Evolutionary conservation across 1,139 yeast species (phyloP), one percentile per base, ranked within the genome.

Genomic region (Protomyces gravidus): DNA sequence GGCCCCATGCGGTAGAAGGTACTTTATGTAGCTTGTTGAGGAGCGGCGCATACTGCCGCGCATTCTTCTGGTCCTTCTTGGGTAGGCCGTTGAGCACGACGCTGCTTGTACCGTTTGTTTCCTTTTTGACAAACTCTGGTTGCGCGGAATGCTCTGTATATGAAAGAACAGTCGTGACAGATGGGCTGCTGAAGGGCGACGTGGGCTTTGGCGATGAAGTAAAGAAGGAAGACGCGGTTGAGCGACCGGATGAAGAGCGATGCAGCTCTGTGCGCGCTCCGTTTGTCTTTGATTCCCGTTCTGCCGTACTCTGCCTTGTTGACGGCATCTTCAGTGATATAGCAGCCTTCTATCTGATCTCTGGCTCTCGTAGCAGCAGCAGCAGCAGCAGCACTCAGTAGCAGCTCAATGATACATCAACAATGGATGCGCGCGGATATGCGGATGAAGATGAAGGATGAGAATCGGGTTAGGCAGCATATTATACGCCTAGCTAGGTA

Each of bases 1-100:
- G 47, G 23, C 61, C 53, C 40, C 40, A 42, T n/a, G 66, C 66
- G 45, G 60, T 60, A 13, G 66, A 62, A 23, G 62, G 64, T 21
- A 51, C 63, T 50, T 55, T 53, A 39, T 64, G 64, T 3, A 65
- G 62, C 32, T 64, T 61, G 49, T 64, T 63, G 27, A 60, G 21
- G 25, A 64, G 28, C 5, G 66, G 66, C 6, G 61, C 66, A 40
- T 58, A 64, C 28, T 64, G 65, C 25, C 32, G 30, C 36, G 46
- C 58, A 13, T 53, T 57, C 55, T 61, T 56, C 21, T 61, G 59
- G 11, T 57, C 55, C n/a, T 50, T 50, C 45, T 50, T 47, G 42
- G 21, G 21, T 6, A 17, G 21, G 32, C 32, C 32, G 11, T 15
- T n/a, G 19, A 36, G 42, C 21, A 17, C 42, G 13, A n/a, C 19